Evolutionary conservation across 371 early-diverging fungal species (phyloP).

Genomic region (Actinomucor elegans): DNA sequence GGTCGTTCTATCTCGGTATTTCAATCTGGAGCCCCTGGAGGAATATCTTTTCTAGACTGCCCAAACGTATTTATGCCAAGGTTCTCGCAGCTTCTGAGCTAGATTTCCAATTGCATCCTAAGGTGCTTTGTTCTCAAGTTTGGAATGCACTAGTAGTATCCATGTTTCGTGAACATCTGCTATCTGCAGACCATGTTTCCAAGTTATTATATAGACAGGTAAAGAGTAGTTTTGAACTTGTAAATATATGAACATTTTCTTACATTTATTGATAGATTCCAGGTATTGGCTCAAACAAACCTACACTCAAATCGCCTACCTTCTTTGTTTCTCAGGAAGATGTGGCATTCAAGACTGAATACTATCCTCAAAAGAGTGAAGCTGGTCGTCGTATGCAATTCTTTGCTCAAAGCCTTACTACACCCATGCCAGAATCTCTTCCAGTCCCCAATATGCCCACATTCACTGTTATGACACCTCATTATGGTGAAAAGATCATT

Average conservation of each 20-base stretch:
- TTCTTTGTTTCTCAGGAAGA: conserved; percentile 87
- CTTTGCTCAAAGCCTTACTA: conserved; percentile 86
- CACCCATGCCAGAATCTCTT: conserved; percentile 81
- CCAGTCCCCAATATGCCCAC: conserved; percentile 85
- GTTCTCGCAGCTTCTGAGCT: conserved; percentile 68
- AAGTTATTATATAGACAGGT: conserved; percentile 79
- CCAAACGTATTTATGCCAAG: conserved; percentile 82
- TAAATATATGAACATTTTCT: background rate
- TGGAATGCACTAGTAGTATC: conserved; percentile 89
- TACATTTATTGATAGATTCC: conserved; percentile 6
- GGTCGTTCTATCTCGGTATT: conserved; percentile 77
- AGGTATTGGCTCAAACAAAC: conserved; percentile 59
- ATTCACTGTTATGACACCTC: conserved; percentile 86
- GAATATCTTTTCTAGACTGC: conserved; percentile 80
- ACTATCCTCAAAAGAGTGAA: conserved; percentile 74
- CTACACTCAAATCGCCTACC: conserved; percentile 70
- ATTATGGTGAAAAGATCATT: conserved; percentile 88
- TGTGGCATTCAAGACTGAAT: conserved; percentile 72
- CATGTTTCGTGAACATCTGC: conserved; percentile 82
- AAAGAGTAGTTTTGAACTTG: background rate
- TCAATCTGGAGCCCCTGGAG: conserved; percentile 89
- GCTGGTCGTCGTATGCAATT: conserved; percentile 87
- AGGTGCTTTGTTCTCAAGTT: conserved; percentile 76
- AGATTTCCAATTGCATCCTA: conserved; percentile 70
- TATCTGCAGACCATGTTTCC: conserved; percentile 76